Conservation (phyloP, 2,329 filamentous ascomycete species). For the Botrytis cinerea region DNA sequence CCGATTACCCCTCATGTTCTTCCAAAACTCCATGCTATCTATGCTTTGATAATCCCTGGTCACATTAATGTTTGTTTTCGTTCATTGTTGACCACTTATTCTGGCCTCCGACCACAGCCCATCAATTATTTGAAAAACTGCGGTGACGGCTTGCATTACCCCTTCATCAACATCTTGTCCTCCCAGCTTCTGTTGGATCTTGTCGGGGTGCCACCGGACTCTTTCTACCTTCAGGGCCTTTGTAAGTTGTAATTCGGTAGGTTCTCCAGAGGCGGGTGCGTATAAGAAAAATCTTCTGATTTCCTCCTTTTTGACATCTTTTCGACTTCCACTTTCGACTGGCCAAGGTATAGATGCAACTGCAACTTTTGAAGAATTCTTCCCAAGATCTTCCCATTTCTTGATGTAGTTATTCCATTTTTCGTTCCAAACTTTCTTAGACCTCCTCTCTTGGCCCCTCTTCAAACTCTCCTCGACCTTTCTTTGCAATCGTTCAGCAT, state of each 20-base stretch:
- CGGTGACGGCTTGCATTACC: constrained; percentile 78
- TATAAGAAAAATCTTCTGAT: constrained; percentile 63
- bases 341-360: constrained; percentile 61
- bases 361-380: constrained; percentile 48
- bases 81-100: constrained; percentile 13
- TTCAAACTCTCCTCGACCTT: constrained; percentile 71
- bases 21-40: constrained; percentile 29
- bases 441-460: constrained; percentile 62
- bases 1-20: constrained; percentile 17
- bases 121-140: constrained; percentile 90
- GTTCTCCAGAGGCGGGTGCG: constrained; percentile 45
- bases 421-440: constrained; percentile 53
- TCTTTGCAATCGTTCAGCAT: constrained; percentile 52
- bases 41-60: constrained; percentile 21
- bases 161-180: constrained; percentile 66
- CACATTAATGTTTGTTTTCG: not conserved
- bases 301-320: constrained; percentile 55
- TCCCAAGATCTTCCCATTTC: constrained; percentile 60
- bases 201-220: constrained; percentile 96
- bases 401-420: constrained; percentile 66
- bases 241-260: constrained; percentile 44
- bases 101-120: constrained; percentile 66
- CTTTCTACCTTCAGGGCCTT: constrained; percentile 76
- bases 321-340: constrained; percentile 58
- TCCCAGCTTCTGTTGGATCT: constrained; percentile 88